Base-by-base conservation (phyloP, 306 rosid genomes). In the Prunus salicina region DNA sequence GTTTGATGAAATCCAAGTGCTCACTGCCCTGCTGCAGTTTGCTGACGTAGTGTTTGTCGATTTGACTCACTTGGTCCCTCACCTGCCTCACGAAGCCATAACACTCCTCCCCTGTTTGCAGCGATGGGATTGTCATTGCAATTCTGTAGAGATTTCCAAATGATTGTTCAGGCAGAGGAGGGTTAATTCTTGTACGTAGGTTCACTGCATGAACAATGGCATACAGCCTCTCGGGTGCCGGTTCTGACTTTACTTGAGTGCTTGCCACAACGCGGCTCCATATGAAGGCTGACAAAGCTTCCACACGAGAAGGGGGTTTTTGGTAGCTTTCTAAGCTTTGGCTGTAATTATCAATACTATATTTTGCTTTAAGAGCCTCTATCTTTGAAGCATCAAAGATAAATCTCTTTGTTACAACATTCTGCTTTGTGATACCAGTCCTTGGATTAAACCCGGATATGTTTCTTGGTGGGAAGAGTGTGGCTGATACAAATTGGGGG, bases 271-370 rank as follows among this genome's bases (percentile, higher is more conserved):
- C 85, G 4, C 93, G 93, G 12, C 77, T 75, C 89, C 89, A 88
- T 68, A 91, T 76, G 83, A 91, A 91, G 30, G 89, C 71, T 2
- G 91, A 79, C 5, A 89, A 67, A 18, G 85, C 90, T 62, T 89
- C 93, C 2, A 89, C 83, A 19, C 97, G 74, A 1, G 92, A 89
- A 2, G 91, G 87, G 1, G 22, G 82, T 28, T 60, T 70, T 66
- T 79, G 67, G 3, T 38, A 3, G 14, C 18, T 69, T 73, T 18
- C 63, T 22, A 16, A 67, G 22, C 58, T 62, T 41, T 14, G 28
- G 66, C n/a, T 24, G 18, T 30, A 20, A 34, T 53, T 24, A 27
- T 2, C 34, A 20, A 16, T 25, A 28, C 60, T 67, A 38, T 82
- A 88, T 69, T 70, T 84, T 34, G 71, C 71, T 25, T 78, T 73